Conservation (phyloP, 441 rosid species). For the Adansonia rubrostipa region DNA sequence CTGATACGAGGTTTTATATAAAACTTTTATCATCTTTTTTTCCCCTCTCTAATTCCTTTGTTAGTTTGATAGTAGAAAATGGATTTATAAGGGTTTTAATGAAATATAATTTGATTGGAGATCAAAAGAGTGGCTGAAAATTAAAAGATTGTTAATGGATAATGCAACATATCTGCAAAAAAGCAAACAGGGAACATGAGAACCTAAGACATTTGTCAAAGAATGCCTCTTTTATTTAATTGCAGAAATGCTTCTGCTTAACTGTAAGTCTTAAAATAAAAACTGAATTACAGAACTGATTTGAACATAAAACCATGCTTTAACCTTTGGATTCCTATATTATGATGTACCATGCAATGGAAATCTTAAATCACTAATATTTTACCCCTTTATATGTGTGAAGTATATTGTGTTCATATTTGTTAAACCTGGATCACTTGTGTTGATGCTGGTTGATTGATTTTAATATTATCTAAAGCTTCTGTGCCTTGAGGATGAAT, state of each 20-base stretch:
- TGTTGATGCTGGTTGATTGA: neutral
- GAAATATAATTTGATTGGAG: neutral
- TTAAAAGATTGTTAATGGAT: neutral
- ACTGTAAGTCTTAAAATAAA: neutral
- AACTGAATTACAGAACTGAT: neutral
- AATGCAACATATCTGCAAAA: neutral
- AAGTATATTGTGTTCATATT: neutral
- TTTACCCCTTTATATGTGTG: neutral
- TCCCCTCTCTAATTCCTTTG: neutral
- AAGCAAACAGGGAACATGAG: neutral
- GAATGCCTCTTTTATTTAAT: conserved; percentile 4
- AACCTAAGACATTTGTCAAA: neutral
- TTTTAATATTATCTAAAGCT: neutral
- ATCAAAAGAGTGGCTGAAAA: neutral
- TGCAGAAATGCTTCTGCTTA: neutral
- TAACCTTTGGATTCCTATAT: neutral
- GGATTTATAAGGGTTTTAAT: neutral
- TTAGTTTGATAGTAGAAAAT: neutral
- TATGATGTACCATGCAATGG: neutral
- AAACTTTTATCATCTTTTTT: neutral
- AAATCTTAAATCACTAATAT: neutral
- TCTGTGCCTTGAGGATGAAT: conserved; percentile 6
- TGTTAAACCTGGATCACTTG: neutral
- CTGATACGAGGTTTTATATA: neutral
- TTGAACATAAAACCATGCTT: neutral